Evolutionary conservation across 495 filamentous ascomycete species (phyloP).

Genomic region (Lineolata rhizophorae): DNA sequence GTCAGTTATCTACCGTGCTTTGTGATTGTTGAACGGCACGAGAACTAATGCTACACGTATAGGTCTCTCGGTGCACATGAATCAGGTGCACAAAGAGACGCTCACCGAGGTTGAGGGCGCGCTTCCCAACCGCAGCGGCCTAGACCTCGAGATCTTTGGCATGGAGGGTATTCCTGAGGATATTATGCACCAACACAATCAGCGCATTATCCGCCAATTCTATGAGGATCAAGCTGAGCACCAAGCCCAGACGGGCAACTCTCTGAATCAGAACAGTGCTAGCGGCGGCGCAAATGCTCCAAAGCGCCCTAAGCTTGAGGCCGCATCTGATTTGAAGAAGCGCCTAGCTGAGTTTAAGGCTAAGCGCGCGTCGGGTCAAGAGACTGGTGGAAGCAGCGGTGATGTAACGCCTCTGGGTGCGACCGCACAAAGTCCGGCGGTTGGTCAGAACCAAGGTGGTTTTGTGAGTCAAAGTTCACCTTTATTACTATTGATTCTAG

Average conservation of each 20-base stretch:
- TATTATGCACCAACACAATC: conserved; percentile 55
- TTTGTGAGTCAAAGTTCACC: conserved; percentile 28
- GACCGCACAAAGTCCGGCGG: conserved; percentile 29
- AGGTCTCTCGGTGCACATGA: conserved; percentile 94
- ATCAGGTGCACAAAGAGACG: conserved; percentile 91
- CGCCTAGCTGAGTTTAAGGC: conserved; percentile 10
- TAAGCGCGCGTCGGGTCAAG: conserved; percentile 5
- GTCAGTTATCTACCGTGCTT: conserved; percentile 24
- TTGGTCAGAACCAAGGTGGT: conserved; percentile 28
- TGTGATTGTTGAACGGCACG: neutral
- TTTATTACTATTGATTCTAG: too few species aligned
- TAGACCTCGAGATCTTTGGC: conserved; percentile 91
- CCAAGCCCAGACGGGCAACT: conserved; percentile 64
- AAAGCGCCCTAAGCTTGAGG: conserved; percentile 66
- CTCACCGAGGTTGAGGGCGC: conserved; percentile 78
- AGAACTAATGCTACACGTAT: conserved; percentile 2
- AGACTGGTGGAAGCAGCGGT: conserved; percentile 30
- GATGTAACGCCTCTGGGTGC: conserved; percentile 34
- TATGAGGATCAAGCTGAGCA: conserved; percentile 70
- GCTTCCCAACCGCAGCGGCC: conserved; percentile 53
- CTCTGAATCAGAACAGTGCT: too few species aligned
- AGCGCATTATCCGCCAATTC: conserved; percentile 62
- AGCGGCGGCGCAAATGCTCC: conserved; percentile 19
- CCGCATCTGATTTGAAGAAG: conserved; percentile 8
- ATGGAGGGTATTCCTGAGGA: conserved; percentile 94